Evolutionary conservation across 1,139 yeast genomes (phyloP).

Genomic region (Eremothecium coryli): DNA sequence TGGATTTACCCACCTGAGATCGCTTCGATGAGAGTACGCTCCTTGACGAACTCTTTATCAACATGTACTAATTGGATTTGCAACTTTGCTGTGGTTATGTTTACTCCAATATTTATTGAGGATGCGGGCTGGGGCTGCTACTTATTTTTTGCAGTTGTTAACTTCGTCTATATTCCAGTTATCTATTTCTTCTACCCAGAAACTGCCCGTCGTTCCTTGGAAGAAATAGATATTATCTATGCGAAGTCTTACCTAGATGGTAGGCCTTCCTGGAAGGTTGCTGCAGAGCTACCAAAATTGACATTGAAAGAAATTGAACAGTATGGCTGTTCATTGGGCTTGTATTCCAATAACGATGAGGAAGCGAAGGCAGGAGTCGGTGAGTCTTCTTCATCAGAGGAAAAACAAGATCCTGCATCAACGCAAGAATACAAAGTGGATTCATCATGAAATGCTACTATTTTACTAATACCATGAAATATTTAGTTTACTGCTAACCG

Average conservation of each 20-base stretch:
- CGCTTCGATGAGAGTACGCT: conserved; percentile 37
- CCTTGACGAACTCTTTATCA: conserved; percentile 37
- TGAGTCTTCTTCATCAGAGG: no score
- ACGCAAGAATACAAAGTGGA: no score
- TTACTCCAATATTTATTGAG: conserved; percentile 40
- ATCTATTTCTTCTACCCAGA: conserved; percentile 64
- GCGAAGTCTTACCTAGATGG: conserved; percentile 34
- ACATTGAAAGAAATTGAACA: conserved; percentile 38
- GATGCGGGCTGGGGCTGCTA: conserved; percentile 38
- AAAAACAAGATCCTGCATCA: no score
- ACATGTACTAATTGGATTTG: conserved; percentile 47
- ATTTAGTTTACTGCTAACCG: no score
- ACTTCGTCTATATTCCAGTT: conserved; percentile 42
- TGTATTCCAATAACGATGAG: conserved; percentile 33
- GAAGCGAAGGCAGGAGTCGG: conserved; percentile 14
- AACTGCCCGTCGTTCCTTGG: conserved; percentile 54
- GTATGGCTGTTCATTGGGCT: conserved; percentile 39
- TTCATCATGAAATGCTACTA: no score
- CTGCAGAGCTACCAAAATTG: conserved; percentile 43
- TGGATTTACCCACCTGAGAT: conserved; percentile 43
- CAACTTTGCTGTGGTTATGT: conserved; percentile 41
- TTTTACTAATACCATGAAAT: no score
- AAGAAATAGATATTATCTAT: conserved; percentile 55
- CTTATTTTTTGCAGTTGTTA: conserved; percentile 35
- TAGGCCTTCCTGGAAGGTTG: conserved; percentile 46